phyloP scores from a whole-genome alignment of 176 grass and related monocot genomes.

The Typha latifolia region DNA sequence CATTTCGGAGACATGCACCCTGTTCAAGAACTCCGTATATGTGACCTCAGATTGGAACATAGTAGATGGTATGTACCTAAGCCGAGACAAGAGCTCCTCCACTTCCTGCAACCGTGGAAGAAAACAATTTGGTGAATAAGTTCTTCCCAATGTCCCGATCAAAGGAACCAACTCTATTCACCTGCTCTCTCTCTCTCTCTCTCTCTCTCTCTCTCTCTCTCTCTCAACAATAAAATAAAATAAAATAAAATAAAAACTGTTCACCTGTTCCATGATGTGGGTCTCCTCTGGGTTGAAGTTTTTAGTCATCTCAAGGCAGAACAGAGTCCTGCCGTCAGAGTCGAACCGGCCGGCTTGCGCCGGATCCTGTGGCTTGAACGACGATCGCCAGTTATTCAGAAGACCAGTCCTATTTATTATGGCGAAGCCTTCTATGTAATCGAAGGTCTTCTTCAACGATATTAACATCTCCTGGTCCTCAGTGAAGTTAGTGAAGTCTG shows the following conservation, averaged over 20 bases:
- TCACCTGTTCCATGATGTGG: slow-evolving; percentile 56
- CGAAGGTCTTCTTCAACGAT: slow-evolving; percentile 49
- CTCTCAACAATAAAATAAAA: too few species aligned
- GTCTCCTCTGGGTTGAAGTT: slow-evolving; percentile 49
- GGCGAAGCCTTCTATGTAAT: slow-evolving; percentile 93
- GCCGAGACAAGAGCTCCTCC: slow-evolving; percentile 37
- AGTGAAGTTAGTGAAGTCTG: slow-evolving; percentile 67
- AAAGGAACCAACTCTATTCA: not conserved
- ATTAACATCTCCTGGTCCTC: slow-evolving; percentile 94
- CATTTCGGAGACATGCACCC: slow-evolving; percentile 74
- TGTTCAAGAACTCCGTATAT: slow-evolving; percentile 81
- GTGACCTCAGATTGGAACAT: slow-evolving; percentile 75
- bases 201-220: not conserved
- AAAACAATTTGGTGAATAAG: not conserved
- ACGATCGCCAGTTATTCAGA: slow-evolving; percentile 85
- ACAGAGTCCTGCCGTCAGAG: slow-evolving; percentile 55
- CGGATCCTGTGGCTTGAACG: slow-evolving; percentile 73
- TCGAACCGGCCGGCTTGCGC: slow-evolving; percentile 64
- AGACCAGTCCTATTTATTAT: slow-evolving; percentile 89
- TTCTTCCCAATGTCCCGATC: not conserved
- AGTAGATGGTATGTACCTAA: slow-evolving; percentile 69
- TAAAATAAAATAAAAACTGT: not conserved
- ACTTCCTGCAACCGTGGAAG: slow-evolving; percentile 46
- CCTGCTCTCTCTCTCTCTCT: not conserved
- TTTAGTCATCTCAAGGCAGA: slow-evolving; percentile 93